phyloP scores from a whole-genome alignment of 371 early-diverging fungal species.

The Chytridium lagenaria region DNA sequence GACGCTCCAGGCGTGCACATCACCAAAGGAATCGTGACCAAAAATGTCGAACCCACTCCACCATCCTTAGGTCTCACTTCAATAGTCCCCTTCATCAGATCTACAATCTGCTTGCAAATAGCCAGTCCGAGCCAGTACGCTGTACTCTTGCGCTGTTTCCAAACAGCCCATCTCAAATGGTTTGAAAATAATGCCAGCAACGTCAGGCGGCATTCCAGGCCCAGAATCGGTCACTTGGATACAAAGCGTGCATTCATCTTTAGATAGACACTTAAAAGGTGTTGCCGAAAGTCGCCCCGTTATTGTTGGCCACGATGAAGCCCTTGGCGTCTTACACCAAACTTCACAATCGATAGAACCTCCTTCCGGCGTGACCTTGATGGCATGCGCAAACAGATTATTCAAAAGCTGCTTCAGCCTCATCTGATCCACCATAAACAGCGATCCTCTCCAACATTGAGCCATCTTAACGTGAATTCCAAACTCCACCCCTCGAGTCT shows the following conservation, averaged over 20 bases:
- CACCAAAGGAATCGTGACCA: too few relatives aligned
- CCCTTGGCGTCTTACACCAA: neutral
- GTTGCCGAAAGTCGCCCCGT: neutral
- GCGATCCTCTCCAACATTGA: conserved; percentile 19
- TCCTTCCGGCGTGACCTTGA: conserved; percentile 28
- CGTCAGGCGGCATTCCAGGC: too few relatives aligned
- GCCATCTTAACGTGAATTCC: neutral
- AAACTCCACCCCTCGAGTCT: too few relatives aligned
- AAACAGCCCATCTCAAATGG: neutral
- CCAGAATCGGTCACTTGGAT: too few relatives aligned
- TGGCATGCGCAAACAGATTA: conserved; percentile 34
- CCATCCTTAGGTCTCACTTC: conserved; percentile 31
- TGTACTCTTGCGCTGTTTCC: conserved; percentile 65
- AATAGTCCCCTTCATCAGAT: conserved; percentile 80
- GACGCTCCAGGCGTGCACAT: too few relatives aligned
- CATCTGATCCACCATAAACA: conserved; percentile 24
- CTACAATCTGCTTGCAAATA: conserved; percentile 73
- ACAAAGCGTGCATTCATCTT: too few relatives aligned
- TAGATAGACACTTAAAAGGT: neutral
- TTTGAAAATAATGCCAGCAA: too few relatives aligned
- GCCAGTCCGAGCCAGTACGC: conserved; percentile 82
- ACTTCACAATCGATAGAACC: neutral
- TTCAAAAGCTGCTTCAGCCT: conserved; percentile 28
- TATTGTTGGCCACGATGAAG: neutral
- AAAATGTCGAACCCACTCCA: too few relatives aligned